Percentiles rank a stretch among this genome's conserved stretches.
Evolutionary conservation across 2,329 filamentous ascomycete species (phyloP).

Genomic region (Penicillium sp.): DNA sequence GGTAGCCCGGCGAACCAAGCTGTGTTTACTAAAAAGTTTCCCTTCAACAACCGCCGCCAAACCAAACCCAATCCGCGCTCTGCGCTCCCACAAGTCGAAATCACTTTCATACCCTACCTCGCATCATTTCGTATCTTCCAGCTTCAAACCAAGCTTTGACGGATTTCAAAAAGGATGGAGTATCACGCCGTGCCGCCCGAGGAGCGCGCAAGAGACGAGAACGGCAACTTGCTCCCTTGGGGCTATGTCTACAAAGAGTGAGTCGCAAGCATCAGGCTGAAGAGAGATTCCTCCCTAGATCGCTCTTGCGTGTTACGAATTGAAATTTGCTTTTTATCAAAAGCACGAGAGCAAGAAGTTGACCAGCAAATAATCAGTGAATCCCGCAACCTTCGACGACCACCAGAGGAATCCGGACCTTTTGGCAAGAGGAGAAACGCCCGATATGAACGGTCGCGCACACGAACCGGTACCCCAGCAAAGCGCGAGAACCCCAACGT

Average conservation of each 20-base stretch:
- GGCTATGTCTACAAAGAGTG: constrained; percentile 58
- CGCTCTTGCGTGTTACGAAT: too few relatives aligned
- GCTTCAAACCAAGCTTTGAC: not conserved
- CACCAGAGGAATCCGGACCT: constrained; percentile 56
- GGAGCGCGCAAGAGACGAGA: constrained; percentile 55
- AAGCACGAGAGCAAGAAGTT: too few relatives aligned
- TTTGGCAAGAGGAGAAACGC: constrained; percentile 52
- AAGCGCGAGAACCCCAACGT: constrained; percentile 52
- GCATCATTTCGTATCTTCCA: not conserved
- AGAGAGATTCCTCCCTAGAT: too few relatives aligned
- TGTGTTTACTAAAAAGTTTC: constrained; percentile 20
- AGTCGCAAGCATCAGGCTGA: constrained; percentile 22
- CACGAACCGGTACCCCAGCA: constrained; percentile 54
- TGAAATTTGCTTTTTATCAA: too few relatives aligned
- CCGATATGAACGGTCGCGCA: constrained; percentile 45
- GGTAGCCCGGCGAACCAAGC: constrained; percentile 20
- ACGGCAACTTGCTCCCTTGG: constrained; percentile 57
- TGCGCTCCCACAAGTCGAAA: constrained; percentile 2
- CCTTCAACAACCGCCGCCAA: constrained; percentile 2
- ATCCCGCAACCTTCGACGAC: constrained; percentile 46
- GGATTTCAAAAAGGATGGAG: constrained; percentile 44
- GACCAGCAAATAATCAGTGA: constrained; percentile 27
- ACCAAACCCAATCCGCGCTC: constrained; percentile 2
- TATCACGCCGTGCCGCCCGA: constrained; percentile 60
- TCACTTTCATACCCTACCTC: not conserved